Conservation (phyloP, 768 basidiomycete species). For the Trametes maxima region DNA sequence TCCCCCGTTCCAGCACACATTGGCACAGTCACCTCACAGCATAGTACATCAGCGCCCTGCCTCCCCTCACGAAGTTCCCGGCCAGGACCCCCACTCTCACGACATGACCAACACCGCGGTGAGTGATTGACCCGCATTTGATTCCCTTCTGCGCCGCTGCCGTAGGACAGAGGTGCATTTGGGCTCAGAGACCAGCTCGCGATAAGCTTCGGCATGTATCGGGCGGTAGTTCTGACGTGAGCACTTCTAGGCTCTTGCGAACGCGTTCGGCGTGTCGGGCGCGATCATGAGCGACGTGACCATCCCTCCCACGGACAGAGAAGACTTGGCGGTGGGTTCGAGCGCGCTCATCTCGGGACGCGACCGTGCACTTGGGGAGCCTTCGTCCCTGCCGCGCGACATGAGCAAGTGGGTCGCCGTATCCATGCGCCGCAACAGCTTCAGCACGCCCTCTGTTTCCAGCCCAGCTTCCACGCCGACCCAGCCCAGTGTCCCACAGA, state of each 20-base stretch:
- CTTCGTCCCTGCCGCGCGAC: conserved; percentile 57
- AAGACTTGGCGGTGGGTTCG: conserved; percentile 79
- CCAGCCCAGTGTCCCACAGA: conserved; percentile 27
- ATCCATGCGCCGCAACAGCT: conserved; percentile 47
- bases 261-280: conserved; percentile 76
- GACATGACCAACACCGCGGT: conserved; percentile 76
- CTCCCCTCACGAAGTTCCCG: conserved; percentile 52
- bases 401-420: conserved; percentile 61
- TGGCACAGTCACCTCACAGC: conserved; percentile 37
- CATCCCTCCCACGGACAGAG: conserved; percentile 57
- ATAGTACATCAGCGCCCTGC: conserved; percentile 30
- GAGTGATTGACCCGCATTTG: conserved; percentile 15
- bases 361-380: conserved; percentile 58
- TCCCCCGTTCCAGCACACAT: conserved; percentile 40
- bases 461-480: conserved; percentile 19
- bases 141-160: not conserved
- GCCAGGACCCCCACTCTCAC: conserved; percentile 77
- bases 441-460: conserved; percentile 23
- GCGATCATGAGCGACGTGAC: conserved; percentile 68
- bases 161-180: not conserved
- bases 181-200: not conserved
- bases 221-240: conserved; percentile 3
- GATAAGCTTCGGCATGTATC: not conserved
- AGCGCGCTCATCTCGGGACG: conserved; percentile 70
- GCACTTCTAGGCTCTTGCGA: conserved; percentile 59